These are phyloP conservation scores for Myriangium duriaei DNA, from an alignment of 2,329 filamentous ascomycete species.

Conservation along the genomic window DNA sequence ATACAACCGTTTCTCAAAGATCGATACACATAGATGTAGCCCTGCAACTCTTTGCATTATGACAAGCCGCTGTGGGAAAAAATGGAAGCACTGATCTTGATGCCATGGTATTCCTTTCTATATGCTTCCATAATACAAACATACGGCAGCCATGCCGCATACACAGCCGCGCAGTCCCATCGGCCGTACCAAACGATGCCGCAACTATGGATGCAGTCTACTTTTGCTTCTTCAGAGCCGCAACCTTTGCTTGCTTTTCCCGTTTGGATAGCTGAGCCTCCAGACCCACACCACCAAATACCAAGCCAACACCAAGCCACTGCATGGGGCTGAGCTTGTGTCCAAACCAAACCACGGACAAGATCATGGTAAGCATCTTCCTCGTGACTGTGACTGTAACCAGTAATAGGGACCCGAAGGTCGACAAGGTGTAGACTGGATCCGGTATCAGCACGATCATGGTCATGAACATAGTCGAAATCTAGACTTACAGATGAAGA, in stretches of 20 bases:
- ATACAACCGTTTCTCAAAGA: too few species aligned
- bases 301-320: conserved; percentile 81
- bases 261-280: conserved; percentile 69
- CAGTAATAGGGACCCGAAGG: conserved; percentile 81
- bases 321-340: conserved; percentile 79
- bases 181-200: background rate
- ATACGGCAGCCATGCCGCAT: too few species aligned
- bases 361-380: conserved; percentile 98
- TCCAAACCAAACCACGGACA: conserved; percentile 89
- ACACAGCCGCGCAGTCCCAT: too few species aligned
- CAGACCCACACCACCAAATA: conserved; percentile 90
- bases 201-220: background rate
- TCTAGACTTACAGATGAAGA: conserved; percentile 61
- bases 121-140: too few species aligned
- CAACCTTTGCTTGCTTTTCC: conserved; percentile 74
- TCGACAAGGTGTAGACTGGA: conserved; percentile 70
- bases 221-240: conserved; percentile 35
- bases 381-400: conserved; percentile 95
- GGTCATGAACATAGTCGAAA: background rate
- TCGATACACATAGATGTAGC: too few species aligned
- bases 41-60: too few species aligned
- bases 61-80: too few species aligned
- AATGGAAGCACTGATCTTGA: too few species aligned
- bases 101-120: too few species aligned
- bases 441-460: conserved; percentile 4